Base-by-base conservation (phyloP, 805 yeast species). In the Saturnispora halmiae region DNA sequence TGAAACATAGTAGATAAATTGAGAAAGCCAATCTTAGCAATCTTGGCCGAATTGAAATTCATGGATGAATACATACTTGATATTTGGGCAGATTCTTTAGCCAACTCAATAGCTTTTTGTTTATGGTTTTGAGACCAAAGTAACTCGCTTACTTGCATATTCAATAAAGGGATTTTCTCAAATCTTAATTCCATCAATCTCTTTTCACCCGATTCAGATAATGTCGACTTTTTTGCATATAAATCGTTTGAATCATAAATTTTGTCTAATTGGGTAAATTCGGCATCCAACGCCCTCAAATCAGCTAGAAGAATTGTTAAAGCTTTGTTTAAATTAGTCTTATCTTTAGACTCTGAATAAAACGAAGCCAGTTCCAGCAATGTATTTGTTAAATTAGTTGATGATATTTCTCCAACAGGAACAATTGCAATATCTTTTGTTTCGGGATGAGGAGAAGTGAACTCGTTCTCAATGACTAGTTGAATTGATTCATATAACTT, bases 131-230 rank as follows among this genome's bases (percentile, higher is more conserved):
- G 56, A 26, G 51, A 51, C 64, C 69, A 69, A 2, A 69, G 44
- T 5, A 70, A 47, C 46, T 70, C 73, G 32, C 72, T 63, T 6
- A 68, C 51, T 46, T 68, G 66, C 28, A 64, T 55, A 47, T 65
- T 65, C 27, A 69, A 40, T 34, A 67, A 45, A 6, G 73, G 69
- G 5, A 58, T 53, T 28, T 45, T 44, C 40, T 61, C 64, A 30
- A 43, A 52, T 36, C 52, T 51, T 7, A 62, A 34, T 36, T 52
- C 54, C 31, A 45, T 41, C 1, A 53, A 30, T 35, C 63, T 46
- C 16, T 48, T 44, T 26, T 54, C 52, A 24, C 44, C 37, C 26
- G 40, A 41, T 22, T 44, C 44, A 1, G 45, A 42, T 6, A 49
- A 37, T 7, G 42, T 49, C 2, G 36, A 31, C 7, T 46, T 40